A percentile compares a stretch with the other conserved stretches of the same genome.
phyloP scores from a whole-genome alignment of 2,329 filamentous ascomycete species.

The Xylariomycetidae sp. region DNA sequence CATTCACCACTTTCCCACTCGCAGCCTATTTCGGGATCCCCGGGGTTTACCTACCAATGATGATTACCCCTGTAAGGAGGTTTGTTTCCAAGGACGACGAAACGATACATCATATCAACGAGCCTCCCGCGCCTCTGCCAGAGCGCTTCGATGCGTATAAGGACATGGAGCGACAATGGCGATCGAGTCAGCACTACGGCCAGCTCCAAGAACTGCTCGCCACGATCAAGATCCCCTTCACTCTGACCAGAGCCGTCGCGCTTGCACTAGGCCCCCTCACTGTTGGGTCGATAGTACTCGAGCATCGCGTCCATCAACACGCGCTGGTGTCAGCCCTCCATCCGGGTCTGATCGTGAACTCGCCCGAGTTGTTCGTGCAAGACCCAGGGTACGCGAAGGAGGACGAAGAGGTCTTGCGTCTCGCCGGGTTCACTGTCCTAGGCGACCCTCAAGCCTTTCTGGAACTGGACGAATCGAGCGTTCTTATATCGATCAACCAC shows the following conservation, averaged over 20 bases:
- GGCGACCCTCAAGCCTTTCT: slow-evolving; percentile 17
- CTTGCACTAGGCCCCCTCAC: slow-evolving; percentile 12
- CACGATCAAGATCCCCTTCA: slow-evolving; percentile 10
- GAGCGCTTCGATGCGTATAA: slow-evolving; percentile 10
- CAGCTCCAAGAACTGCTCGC: slow-evolving; percentile 10
- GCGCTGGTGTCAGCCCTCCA: slow-evolving; percentile 12
- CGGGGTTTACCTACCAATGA: slow-evolving; percentile 14
- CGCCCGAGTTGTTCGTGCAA: slow-evolving; percentile 10
- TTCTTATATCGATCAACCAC: slow-evolving; percentile 15
- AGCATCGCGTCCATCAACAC: slow-evolving; percentile 10
- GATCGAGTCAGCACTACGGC: slow-evolving; percentile 11
- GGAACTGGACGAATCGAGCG: slow-evolving; percentile 14
- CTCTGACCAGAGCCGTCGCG: slow-evolving; percentile 13
- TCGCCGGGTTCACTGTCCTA: slow-evolving; percentile 14
- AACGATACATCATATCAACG: not conserved
- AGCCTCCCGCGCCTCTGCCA: slow-evolving; percentile 6
- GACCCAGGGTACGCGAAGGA: slow-evolving; percentile 13
- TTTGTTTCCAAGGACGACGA: too few species aligned
- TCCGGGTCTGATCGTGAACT: slow-evolving; percentile 5
- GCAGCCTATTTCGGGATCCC: slow-evolving; percentile 3
- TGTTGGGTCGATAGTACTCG: slow-evolving; percentile 6
- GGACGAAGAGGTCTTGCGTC: slow-evolving; percentile 13
- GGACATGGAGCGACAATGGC: slow-evolving; percentile 12
- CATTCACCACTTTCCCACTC: slow-evolving; percentile 7
- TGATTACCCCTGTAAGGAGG: slow-evolving; percentile 9